Base-by-base conservation (phyloP, 768 basidiomycete species). In the Pisolithus orientalis region DNA sequence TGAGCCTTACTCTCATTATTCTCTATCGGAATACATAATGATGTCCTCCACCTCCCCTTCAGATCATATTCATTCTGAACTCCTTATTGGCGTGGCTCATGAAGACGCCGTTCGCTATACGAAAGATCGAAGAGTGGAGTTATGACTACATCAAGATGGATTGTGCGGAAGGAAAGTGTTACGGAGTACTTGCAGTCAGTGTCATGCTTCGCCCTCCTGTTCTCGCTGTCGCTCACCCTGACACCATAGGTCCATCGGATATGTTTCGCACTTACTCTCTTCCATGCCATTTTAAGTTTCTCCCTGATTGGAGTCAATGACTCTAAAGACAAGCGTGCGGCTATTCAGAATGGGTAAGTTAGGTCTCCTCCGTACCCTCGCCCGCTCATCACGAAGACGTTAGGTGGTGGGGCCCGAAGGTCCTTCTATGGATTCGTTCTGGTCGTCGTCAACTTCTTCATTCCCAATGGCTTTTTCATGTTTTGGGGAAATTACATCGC, bases 371-470 rank as follows among this genome's bases (percentile, higher is more conserved):
- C 40, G 39, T 7, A 50, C 37, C 49, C 40, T 49, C 53, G 14
- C 48, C 49, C 24, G 3, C 57, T 69, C 52, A 69, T 39, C 13
- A 9, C 1, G 14, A n/a, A n/a, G 34, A 29, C 27, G 27, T 16
- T 59, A 95, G 94, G 28, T 99, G 94, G 94, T 99, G 96, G 96
- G 96, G 96, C 24, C 95, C 94, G 2, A 99, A 99, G 66, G 84
- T 90, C 47, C 77, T 96, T 8, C 74, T 89, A 8, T 99, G 94
- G 91, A n/a, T 65, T 96, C 34, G 61, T 92, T 55, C 80, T 99
- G 52, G 74, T 93, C 44, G 78, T 78, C 56, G 69, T 87, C 24
- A 86, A 90, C 1, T 99, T 98, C 77, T 85, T 94, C 69, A 95
- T 98, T 62, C 96, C 95, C 0, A 97, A 97, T 67, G 87, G 81